Conservation (phyloP, 345 rosid species). For the Aegle marmelos region DNA sequence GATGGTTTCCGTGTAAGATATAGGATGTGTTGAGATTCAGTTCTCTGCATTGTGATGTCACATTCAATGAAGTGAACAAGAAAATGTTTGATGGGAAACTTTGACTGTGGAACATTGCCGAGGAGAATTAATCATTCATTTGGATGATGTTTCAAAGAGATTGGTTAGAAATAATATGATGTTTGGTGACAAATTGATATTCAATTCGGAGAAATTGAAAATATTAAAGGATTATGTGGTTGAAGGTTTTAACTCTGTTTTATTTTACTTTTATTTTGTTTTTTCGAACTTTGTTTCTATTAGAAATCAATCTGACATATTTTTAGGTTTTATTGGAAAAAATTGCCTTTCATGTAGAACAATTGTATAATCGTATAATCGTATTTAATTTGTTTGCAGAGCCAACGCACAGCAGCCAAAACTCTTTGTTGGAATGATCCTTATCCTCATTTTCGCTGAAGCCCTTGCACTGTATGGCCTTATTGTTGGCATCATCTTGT, state of each 20-base stretch:
- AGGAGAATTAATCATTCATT: background rate
- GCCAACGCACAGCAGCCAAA: constrained; percentile 95
- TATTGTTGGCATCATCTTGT: constrained; percentile 88
- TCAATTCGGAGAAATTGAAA: background rate
- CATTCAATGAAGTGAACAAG: background rate
- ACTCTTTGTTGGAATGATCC: constrained; percentile 92
- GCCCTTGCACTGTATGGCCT: constrained; percentile 86
- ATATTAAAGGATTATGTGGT: background rate
- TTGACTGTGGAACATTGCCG: background rate
- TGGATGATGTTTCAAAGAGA: background rate
- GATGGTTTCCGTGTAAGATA: too few relatives aligned
- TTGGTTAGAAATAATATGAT: background rate
- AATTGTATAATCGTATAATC: background rate
- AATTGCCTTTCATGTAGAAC: background rate
- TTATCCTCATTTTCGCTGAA: constrained; percentile 89
- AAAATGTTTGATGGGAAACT: background rate
- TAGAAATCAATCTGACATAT: background rate
- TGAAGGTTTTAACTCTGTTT: background rate
- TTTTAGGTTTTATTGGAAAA: too few relatives aligned
- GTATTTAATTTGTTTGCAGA: constrained; percentile 29
- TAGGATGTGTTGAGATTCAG: background rate
- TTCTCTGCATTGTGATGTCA: background rate
- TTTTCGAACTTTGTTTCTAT: background rate
- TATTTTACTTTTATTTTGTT: background rate
- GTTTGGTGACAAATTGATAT: background rate